Conservation (phyloP, 164 flowering plant species). For the Tetrastigma voinierianum region DNA sequence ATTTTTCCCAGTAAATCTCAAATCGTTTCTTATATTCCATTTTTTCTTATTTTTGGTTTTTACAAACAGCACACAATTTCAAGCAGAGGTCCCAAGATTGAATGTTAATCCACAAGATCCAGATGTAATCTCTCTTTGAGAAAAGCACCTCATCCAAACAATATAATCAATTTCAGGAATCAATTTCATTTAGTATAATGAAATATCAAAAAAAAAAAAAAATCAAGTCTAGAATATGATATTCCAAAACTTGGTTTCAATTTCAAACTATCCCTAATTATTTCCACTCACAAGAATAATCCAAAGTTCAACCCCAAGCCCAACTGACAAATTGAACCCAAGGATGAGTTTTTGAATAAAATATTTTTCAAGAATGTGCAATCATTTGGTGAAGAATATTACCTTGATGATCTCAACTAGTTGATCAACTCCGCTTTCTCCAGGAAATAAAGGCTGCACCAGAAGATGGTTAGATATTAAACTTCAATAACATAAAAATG, state of each 20-base stretch:
- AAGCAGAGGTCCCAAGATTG: not conserved
- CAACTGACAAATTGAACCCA: not conserved
- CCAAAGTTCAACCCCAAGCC: not conserved
- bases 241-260: not conserved
- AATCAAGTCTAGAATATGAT: not conserved
- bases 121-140: not conserved
- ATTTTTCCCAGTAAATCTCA: not conserved
- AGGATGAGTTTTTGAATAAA: not conserved
- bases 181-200: not conserved
- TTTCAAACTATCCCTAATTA: not conserved
- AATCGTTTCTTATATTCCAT: too few relatives aligned
- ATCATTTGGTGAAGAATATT: constrained; percentile 4
- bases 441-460: constrained; percentile 89
- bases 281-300: not conserved
- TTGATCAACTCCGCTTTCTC: constrained; percentile 97
- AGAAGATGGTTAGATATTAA: constrained; percentile 11
- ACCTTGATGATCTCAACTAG: constrained; percentile 96
- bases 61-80: not conserved
- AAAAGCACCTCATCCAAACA: not conserved
- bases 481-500: constrained; percentile 1
- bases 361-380: too few relatives aligned
- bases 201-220: not conserved
- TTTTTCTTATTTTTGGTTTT: not conserved
- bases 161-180: not conserved
- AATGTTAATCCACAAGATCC: not conserved